Evolutionary conservation across 805 yeast species (phyloP), one percentile per base, ranked within the genome.

Genomic region (Starmerella scarabaei): DNA sequence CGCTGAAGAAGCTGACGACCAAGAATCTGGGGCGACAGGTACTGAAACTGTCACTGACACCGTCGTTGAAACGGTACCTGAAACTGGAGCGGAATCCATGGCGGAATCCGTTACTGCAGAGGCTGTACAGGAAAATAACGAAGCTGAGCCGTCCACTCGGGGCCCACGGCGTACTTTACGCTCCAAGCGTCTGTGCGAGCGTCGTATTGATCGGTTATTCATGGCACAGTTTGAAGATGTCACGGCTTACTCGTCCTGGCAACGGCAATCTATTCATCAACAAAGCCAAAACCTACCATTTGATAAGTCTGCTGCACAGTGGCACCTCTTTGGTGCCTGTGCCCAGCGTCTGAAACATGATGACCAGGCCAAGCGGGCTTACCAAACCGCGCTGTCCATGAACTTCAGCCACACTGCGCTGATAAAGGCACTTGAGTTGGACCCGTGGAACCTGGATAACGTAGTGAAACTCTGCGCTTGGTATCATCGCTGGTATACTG

Each of bases 401-500:
- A 68, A 94, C 52, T 91, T 91, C 57, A 77, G 93, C 0, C 82
- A 91, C 24, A 73, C 74, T 45, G 76, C 91, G 1, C 75, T 85
- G 20, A 69, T 81, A 55, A 80, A 79, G 52, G 62, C 88, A 56
- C 64, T 91, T 45, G 74, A 69, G 41, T 60, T 57, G 48, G 36
- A 67, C 26, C 42, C 48, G 8, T 66, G 68, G 47, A 73, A 83
- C 11, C 65, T 86, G 43, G 84, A 79, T 42, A 63, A 78, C 18
- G 61, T 76, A 41, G 82, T 86, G 27, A 80, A 80, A 53, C 64
- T 91, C 38, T 64, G 79, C n/a, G 93, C 91, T n/a, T 93, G 97
- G 96, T 80, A 84, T 56, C 96, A 86, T 60, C 73, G 98, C 55
- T 91, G 98, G 98, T 93, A 88, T 62, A 72, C 77, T 48, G 95